Conservation (phyloP, 805 yeast species). For the Ogataea glucozyma region DNA sequence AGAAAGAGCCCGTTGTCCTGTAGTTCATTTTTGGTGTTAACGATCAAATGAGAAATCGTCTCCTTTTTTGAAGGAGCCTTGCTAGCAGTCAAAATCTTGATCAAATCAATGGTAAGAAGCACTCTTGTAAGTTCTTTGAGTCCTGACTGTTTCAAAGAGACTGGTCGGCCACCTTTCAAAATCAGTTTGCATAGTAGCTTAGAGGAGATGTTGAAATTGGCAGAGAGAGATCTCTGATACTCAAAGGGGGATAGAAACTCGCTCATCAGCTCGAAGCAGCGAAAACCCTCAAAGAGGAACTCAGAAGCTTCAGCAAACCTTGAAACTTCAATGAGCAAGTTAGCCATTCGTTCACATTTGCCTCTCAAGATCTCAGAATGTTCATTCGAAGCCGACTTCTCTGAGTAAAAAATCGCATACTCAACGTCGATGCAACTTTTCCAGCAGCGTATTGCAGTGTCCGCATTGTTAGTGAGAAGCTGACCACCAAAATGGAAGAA, state of each 20-base stretch:
- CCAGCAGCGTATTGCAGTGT: constrained; percentile 25
- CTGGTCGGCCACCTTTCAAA: constrained; percentile 14
- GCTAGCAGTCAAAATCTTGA: constrained; percentile 26
- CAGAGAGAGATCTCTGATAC: constrained; percentile 8
- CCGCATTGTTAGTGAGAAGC: constrained; percentile 13
- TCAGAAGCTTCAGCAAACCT: constrained; percentile 18
- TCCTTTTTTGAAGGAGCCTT: constrained; percentile 24
- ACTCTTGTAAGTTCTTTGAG: constrained; percentile 22
- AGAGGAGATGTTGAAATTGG: constrained; percentile 16
- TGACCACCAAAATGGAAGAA: constrained; percentile 42
- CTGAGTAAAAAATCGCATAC: constrained; percentile 20
- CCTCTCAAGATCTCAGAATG: constrained; percentile 22
- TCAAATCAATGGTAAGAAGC: constrained; percentile 22
- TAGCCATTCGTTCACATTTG: constrained; percentile 40
- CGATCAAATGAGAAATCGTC: constrained; percentile 26
- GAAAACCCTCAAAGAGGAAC: constrained; percentile 23
- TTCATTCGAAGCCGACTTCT: neutral
- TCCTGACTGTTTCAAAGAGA: constrained; percentile 14
- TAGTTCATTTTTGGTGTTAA: constrained; percentile 23
- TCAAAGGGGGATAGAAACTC: constrained; percentile 3
- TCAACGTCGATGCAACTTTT: constrained; percentile 37
- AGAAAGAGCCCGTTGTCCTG: constrained; percentile 33
- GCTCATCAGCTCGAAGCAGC: constrained; percentile 16
- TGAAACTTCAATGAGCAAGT: constrained; percentile 27
- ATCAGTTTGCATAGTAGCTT: constrained; percentile 27